Base-by-base conservation (phyloP, 352 stramenopile genomes). In the Thalassiosira mediterranea region DNA sequence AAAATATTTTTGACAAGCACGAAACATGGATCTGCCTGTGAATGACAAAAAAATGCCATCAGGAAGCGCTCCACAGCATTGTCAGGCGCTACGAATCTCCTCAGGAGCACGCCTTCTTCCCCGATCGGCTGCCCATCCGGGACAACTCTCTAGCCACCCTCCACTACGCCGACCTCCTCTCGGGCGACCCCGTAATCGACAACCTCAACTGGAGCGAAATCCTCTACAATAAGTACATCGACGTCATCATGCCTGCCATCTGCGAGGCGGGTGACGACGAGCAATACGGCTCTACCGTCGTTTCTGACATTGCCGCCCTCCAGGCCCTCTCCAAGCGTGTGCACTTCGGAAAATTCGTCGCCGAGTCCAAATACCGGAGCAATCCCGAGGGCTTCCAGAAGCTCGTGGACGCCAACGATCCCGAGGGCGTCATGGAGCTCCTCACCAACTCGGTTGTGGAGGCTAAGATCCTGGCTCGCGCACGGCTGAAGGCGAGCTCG, bases 261-360 rank as follows among this genome's bases (percentile, higher is more conserved):
- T 95, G 92, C 2, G 86, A 88, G 1, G 72, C 82, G 17, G 92
- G 90, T 37, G 97, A 98, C 66, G 96, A 99, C 74, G 93, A 95
- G 67, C 92, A 97, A 79, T 88, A 97, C 72, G 94, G 94, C 19
- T 95, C 85, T 5, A 91, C 83, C 0, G 90, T 89, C 13, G 47
- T 94, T 4, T 29, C 90, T 0, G 95, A 98, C 52, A 97, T 98
- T 74, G 91, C 94, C 0, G 92, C 96, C 25, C 77, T 98, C 23
- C 96, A 99, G 73, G 96, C 97, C 25, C 83, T 99, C 11, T 97
- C 91, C 68, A 97, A 97, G 76, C 93, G 97, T 68, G 97, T 99
- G 64, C 97, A 99, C 79, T 98, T 98, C 64, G 97, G 97, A 54
- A 99, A 99, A 76, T 99, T 98, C 82, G 97, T 98, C n/a, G 96